phyloP scores from a whole-genome alignment of 176 grass and related monocot genomes.

The Chloris gayana region DNA sequence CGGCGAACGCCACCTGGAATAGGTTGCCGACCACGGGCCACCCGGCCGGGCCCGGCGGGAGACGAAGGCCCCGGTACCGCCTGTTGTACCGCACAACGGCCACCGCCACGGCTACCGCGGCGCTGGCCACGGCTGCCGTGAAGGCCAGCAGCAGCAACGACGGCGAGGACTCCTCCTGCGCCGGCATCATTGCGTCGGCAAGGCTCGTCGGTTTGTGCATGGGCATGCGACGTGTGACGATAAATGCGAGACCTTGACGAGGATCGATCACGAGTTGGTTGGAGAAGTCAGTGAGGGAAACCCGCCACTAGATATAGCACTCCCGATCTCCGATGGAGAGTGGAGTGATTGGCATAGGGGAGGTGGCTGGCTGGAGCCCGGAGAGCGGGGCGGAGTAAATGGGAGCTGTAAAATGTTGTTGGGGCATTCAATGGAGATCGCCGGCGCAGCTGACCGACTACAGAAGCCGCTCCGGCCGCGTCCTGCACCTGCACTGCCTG shows the following conservation, averaged over 20 bases:
- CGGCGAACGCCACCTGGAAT: constrained; percentile 81
- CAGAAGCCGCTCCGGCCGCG: background rate
- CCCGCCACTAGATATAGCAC: constrained; percentile 24
- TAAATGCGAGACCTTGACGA: background rate
- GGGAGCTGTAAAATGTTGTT: constrained; percentile 41
- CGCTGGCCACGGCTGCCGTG: constrained; percentile 32
- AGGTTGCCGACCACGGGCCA: constrained; percentile 88
- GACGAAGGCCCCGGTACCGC: constrained; percentile 46
- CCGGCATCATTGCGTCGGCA: background rate
- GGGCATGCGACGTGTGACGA: background rate
- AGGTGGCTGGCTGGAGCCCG: background rate
- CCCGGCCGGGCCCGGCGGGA: constrained; percentile 71
- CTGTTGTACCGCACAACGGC: constrained; percentile 28
- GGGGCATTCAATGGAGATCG: constrained; percentile 38
- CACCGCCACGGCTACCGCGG: background rate
- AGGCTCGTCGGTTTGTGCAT: constrained; percentile 32
- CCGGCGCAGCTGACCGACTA: background rate
- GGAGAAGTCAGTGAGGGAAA: constrained; percentile 14
- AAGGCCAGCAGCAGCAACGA: constrained; percentile 28
- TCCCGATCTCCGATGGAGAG: background rate
- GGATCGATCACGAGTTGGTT: constrained; percentile 22
- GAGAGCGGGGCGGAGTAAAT: constrained; percentile 32
- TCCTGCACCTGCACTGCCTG: background rate
- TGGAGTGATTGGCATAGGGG: background rate
- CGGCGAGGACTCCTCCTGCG: background rate